These are phyloP conservation scores for Mucor ambiguus DNA, from an alignment of 371 early-diverging fungal genomes.

Conservation along the genomic window DNA sequence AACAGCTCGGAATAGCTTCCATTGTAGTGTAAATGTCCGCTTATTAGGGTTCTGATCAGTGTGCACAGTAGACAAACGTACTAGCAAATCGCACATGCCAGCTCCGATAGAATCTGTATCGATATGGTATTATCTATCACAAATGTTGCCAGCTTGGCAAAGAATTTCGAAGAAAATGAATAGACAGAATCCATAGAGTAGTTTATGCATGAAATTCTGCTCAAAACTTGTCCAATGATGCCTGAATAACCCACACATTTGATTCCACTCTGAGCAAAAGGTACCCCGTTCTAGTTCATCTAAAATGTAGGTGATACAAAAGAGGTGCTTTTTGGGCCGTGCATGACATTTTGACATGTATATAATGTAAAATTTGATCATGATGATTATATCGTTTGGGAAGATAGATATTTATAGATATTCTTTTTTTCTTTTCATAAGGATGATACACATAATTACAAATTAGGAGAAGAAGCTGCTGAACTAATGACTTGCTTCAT, in stretches of 20 bases:
- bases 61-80: background rate
- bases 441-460: background rate
- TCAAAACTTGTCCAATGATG: background rate
- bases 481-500: conserved; percentile 55
- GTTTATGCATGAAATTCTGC: background rate
- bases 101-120: background rate
- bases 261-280: too few relatives aligned
- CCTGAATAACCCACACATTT: background rate
- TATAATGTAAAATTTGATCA: too few relatives aligned
- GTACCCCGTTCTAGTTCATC: background rate
- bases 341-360: conserved; percentile 2
- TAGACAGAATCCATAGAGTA: background rate
- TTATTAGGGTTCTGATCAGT: background rate
- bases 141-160: background rate
- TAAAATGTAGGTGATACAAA: background rate
- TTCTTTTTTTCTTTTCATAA: too few relatives aligned
- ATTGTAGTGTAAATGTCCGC: background rate
- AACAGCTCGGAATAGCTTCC: background rate
- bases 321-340: background rate
- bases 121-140: background rate
- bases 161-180: background rate
- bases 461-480: conserved; percentile 25
- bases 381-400: background rate
- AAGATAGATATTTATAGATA: background rate
- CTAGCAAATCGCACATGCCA: background rate